Base-by-base conservation (phyloP, 345 rosid genomes). In the Physaria fendleri region DNA sequence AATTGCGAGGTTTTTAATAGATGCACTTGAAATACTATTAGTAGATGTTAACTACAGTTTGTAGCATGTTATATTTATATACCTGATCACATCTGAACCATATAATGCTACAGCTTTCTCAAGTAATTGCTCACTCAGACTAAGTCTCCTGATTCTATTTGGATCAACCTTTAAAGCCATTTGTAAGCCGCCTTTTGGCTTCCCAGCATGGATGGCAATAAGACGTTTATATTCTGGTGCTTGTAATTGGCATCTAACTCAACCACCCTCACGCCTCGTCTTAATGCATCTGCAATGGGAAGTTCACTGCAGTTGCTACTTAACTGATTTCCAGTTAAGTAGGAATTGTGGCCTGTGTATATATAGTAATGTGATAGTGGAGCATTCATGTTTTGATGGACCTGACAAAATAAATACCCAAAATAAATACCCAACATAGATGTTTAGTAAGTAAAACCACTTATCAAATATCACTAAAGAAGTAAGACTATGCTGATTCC, bases 261-360 rank as follows among this genome's bases (percentile, higher is more conserved):
- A 35, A 94, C 83, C 3, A 87, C 97, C 66, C 99, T 77, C 18
- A 90, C 93, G 11, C 97, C 99, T 74, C 64, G 73, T 56, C 59
- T 61, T 69, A 94, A 53, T 4, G 96, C 90, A 53, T 81, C 76
- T 28, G 85, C 82, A 72, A 90, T 90, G 2, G 99, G 97, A 41
- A 82, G 83, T 20, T 84, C 97, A 48, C 97, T 94, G 74, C 96
- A 87, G 17, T 90, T 91, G 64, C 99, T 94, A 67, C 85, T 90
- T 4, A 94, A 88, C 56, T 94, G 97, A 48, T 90, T 94, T 37
- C 97, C 95, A 0, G 97, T 90, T 69, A 94, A 76, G 61, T 94
- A 94, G 0, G 96, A 90, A 66, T 90, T 94, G 66, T 90, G 99
- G 17, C 97, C 96, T 8, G 97, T 90, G 68, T 59, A 84, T 62